Evolutionary conservation across 768 basidiomycete species (phyloP).

Genomic region (Hypsizygus marmoreus): DNA sequence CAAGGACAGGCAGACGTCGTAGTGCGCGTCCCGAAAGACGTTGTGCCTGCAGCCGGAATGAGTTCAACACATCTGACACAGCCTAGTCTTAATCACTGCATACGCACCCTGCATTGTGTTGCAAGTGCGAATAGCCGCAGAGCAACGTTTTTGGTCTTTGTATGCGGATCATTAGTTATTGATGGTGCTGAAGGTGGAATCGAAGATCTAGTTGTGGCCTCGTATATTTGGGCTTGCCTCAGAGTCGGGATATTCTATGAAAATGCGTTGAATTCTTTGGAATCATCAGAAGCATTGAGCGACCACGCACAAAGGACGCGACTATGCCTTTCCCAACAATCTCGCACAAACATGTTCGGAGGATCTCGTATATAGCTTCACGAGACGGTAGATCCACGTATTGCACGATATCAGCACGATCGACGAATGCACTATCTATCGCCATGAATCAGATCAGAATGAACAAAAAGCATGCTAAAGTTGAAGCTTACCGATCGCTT

Average conservation of each 20-base stretch:
- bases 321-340: conserved; percentile 77
- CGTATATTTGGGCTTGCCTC: conserved; percentile 61
- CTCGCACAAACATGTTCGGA: conserved; percentile 80
- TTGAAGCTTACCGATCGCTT: conserved; percentile 77
- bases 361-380: conserved; percentile 92
- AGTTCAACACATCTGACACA: no score
- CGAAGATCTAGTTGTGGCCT: conserved; percentile 38
- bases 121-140: conserved; percentile 69
- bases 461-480: background rate
- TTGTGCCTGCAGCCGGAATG: conserved; percentile 47
- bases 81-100: background rate
- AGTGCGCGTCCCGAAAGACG: conserved; percentile 92
- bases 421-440: conserved; percentile 91
- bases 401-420: conserved; percentile 96
- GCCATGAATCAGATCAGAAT: background rate
- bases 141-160: conserved; percentile 55
- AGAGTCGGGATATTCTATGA: conserved; percentile 62
- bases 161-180: conserved; percentile 35
- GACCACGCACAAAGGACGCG: conserved; percentile 52
- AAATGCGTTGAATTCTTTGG: conserved; percentile 1
- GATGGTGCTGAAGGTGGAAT: background rate
- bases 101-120: conserved; percentile 72
- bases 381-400: conserved; percentile 90
- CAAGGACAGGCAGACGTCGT: conserved; percentile 91
- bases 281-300: background rate